These are phyloP conservation scores for Aureobasidium leucospermi DNA, from an alignment of 2,329 filamentous ascomycete genomes.

Conservation along the genomic window DNA sequence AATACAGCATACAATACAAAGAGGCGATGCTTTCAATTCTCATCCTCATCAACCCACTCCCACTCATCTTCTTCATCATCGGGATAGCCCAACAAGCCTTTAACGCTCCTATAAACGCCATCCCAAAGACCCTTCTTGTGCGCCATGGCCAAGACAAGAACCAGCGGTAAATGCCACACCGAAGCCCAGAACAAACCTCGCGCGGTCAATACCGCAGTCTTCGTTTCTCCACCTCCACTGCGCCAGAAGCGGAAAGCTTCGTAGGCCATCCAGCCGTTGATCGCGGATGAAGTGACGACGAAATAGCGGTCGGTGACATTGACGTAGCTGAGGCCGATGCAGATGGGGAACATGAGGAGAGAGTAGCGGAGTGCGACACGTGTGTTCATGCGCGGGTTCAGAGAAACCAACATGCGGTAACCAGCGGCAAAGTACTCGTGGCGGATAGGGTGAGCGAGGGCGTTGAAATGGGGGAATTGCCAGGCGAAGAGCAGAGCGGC, in stretches of 20 bases:
- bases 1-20: not conserved
- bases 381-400: constrained; percentile 75
- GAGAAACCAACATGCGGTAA: constrained; percentile 72
- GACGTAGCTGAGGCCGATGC: constrained; percentile 66
- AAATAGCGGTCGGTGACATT: constrained; percentile 84
- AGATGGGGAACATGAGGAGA: constrained; percentile 77
- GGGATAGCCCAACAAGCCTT: constrained; percentile 44
- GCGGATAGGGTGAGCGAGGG: constrained; percentile 78
- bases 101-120: constrained; percentile 64
- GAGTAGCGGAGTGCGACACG: constrained; percentile 86
- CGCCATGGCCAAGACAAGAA: constrained; percentile 82
- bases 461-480: constrained; percentile 99
- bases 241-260: constrained; percentile 79
- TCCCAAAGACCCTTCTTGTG: constrained; percentile 93
- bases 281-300: constrained; percentile 67
- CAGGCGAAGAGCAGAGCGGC: constrained; percentile 81
- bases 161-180: constrained; percentile 87
- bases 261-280: constrained; percentile 78
- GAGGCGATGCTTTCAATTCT: not conserved
- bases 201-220: constrained; percentile 45
- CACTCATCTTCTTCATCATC: constrained; percentile 47
- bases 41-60: constrained; percentile 41
- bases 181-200: constrained; percentile 92
- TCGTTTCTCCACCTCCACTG: constrained; percentile 65
- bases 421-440: constrained; percentile 74